Evolutionary conservation across 768 basidiomycete genomes (phyloP).

Genomic region (Tricholoma hemisulphureum): DNA sequence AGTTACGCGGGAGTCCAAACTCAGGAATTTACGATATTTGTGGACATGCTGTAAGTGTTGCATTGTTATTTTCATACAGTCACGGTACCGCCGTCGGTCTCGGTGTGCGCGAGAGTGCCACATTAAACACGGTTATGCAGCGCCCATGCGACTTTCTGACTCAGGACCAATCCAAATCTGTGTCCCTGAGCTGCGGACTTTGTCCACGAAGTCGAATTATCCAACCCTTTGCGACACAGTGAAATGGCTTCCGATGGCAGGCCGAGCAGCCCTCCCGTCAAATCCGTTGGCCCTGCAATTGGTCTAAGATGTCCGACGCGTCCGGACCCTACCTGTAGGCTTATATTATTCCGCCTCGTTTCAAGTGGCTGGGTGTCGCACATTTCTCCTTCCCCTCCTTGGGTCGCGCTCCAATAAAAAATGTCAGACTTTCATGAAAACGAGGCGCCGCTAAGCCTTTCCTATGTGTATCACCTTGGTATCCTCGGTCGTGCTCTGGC

Average conservation of each 20-base stretch:
- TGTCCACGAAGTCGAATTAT: background rate
- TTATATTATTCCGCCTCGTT: background rate
- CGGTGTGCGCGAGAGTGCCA: background rate
- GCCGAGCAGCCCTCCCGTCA: no score
- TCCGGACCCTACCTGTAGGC: background rate
- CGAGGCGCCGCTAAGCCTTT: no score
- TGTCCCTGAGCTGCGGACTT: background rate
- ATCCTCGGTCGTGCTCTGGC: no score
- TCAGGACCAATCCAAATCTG: background rate
- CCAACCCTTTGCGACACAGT: background rate
- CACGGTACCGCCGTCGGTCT: background rate
- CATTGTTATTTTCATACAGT: background rate
- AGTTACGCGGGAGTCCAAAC: background rate
- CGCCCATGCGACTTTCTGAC: background rate
- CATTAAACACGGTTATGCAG: background rate
- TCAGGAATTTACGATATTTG: background rate
- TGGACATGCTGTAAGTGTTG: background rate
- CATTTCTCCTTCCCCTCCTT: no score
- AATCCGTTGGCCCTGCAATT: background rate
- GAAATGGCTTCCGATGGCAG: background rate
- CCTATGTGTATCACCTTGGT: no score
- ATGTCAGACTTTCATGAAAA: no score
- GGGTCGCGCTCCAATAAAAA: no score
- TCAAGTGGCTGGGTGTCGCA: background rate
- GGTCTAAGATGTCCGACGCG: background rate